A percentile compares a stretch with the other conserved stretches of the same genome.
These are phyloP conservation scores for Phialophora expanda DNA, from an alignment of 2,329 filamentous ascomycete species.

Conservation along the genomic window DNA sequence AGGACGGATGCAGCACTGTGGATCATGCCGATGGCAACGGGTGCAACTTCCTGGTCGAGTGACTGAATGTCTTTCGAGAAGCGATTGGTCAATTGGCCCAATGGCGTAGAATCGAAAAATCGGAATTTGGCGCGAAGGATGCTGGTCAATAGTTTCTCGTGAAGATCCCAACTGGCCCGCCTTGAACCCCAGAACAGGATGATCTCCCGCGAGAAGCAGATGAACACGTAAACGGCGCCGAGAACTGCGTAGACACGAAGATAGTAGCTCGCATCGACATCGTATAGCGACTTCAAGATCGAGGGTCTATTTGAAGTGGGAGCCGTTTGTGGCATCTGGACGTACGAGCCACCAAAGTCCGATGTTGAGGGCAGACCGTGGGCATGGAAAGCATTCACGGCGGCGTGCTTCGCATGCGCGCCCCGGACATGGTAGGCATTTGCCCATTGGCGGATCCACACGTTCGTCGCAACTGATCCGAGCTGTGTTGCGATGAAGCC, in stretches of 20 bases:
- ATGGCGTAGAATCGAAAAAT: conserved; percentile 95
- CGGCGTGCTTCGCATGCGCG: conserved; percentile 29
- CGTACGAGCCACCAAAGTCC: conserved; percentile 21
- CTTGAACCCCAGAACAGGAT: conserved; percentile 93
- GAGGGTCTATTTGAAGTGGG: neutral
- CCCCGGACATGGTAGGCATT: conserved; percentile 72
- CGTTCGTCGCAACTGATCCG: conserved; percentile 81
- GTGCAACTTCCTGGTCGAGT: conserved; percentile 93
- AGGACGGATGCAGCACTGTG: conserved; percentile 72
- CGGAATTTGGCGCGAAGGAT: conserved; percentile 91
- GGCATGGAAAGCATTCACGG: conserved; percentile 27
- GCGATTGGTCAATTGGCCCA: conserved; percentile 96
- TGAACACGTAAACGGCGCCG: conserved; percentile 75
- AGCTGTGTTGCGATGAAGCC: conserved; percentile 85
- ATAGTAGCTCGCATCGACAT: conserved; percentile 84
- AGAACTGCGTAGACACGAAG: conserved; percentile 81
- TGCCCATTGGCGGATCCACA: conserved; percentile 96
- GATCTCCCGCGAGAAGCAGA: conserved; percentile 80
- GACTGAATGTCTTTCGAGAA: conserved; percentile 98
- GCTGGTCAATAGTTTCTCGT: conserved; percentile 75
- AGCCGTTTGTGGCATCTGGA: conserved; percentile 28
- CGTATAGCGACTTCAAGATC: conserved; percentile 40
- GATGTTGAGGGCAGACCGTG: conserved; percentile 7
- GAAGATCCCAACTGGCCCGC: conserved; percentile 82
- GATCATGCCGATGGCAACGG: conserved; percentile 78